Base-by-base conservation (phyloP, 2,329 filamentous ascomycete species). In the Talaromyces sp. region DNA sequence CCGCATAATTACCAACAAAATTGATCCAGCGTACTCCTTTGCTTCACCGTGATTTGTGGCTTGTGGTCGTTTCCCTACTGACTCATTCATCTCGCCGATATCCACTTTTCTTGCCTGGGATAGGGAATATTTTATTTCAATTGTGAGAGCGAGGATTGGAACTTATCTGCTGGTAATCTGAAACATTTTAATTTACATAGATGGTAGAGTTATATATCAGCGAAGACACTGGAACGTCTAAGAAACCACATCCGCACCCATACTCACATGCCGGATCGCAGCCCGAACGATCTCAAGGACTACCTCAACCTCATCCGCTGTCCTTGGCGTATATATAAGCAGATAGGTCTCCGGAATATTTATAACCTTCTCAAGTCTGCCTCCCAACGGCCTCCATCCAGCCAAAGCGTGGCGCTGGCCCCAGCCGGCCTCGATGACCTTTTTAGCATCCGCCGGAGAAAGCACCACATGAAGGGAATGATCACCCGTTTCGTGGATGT, bases 301-400 rank as follows among this genome's bases (percentile, higher is more conserved):
- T 60, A 87, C 83, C 61, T 85, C 82, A 31, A 95, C 76, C 74
- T 96, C 91, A 31, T 84, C 82, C 65, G 87, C 83, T 68, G 88
- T 83, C 71, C 90, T 81, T 2, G 92, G 92, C 19, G 92, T 90
- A 78, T 96, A 96, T 4, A 96, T 82, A 87, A 96, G 88, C 65
- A 92, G 82, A 75, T 96, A 96, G 49, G 90, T 89, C 3, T 83
- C 79, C 0, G 91, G 90, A 63, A 95, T 83, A 82, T 68, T 89
- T 84, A 81, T 86, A 88, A 50, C 87, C 86, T 62, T 39, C n/a
- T 56, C 52, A 24, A 56, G n/a, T 3, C n/a, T 87, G 88, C 71
- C 86, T 85, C 8, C 90, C 75, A 57, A 76, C 71, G n/a, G 76
- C 73, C 13, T 80, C 72, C 79, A 96, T 88, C 1, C 90, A 66